phyloP scores from a whole-genome alignment of 306 rosid genomes.

The Fagus sylvatica region DNA sequence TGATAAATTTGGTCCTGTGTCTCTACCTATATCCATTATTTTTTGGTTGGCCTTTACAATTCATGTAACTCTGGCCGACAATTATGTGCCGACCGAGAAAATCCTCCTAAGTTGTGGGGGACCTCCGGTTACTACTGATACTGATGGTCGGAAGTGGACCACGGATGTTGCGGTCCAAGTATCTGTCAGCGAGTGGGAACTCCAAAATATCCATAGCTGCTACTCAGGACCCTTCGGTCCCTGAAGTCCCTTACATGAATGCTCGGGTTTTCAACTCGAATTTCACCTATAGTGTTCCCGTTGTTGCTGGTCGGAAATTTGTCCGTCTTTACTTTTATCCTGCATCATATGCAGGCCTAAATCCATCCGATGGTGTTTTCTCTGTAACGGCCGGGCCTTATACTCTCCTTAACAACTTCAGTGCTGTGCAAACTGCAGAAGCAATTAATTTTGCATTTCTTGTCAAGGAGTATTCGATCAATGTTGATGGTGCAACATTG shows the following conservation, averaged over 20 bases:
- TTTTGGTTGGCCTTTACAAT: constrained; percentile 37
- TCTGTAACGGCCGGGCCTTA: constrained; percentile 53
- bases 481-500: constrained; percentile 61
- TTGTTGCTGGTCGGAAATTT: constrained; percentile 71
- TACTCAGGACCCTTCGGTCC: constrained; percentile 72
- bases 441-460: constrained; percentile 61
- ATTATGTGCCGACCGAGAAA: constrained; percentile 62
- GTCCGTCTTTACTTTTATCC: constrained; percentile 77
- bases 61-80: constrained; percentile 37
- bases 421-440: constrained; percentile 56
- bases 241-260: constrained; percentile 67
- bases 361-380: constrained; percentile 58
- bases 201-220: constrained; percentile 47
- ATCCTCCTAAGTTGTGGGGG: constrained; percentile 80
- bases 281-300: constrained; percentile 71
- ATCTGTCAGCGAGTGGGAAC: constrained; percentile 28
- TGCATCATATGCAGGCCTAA: constrained; percentile 48
- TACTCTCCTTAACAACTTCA: constrained; percentile 69
- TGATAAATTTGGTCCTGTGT: constrained; percentile 15
- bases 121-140: constrained; percentile 45
- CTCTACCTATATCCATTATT: constrained; percentile 13
- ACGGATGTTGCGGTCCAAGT: constrained; percentile 66
- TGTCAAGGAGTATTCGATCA: constrained; percentile 58
- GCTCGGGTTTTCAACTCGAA: constrained; percentile 59
- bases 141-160: constrained; percentile 64